Evolutionary conservation across 768 basidiomycete species (phyloP), one percentile per base, ranked within the genome.

Genomic region (Daedaleopsis nitida): DNA sequence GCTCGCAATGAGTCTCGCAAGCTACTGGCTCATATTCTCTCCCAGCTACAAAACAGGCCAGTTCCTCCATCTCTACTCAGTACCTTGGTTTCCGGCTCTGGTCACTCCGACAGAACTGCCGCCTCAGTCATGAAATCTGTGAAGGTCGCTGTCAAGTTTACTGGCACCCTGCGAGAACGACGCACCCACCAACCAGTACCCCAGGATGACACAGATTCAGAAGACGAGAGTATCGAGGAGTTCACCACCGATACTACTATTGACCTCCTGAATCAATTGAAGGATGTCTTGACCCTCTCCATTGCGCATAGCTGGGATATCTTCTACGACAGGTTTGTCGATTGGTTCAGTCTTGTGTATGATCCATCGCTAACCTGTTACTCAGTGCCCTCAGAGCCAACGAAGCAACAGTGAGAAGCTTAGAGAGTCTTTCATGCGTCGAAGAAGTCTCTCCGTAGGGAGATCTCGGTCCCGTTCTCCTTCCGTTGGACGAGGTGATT

Each of bases 231-330:
- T 19, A 74, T 75, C 5, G 67, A 74, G 14, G 67, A 60, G 3
- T 91, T 86, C 69, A 83, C 84, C 3, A 87, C 89, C n/a, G 86
- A 91, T 60, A 70, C 75, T 17, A 88, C 89, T 0, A 83, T 85
- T 61, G 82, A 84, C 47, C 80, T 88, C 21, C 80, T 91, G 80
- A 71, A 77, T 17, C 84, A 86, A 69, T 75, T 91, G 37, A 81
- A 82, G 69, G 84, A 88, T 64, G 77, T 87, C 5, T 72, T 91
- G 45, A 70, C 80, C 8, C 78, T 87, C 60, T 83, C 86, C 1
- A 73, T 80, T 37, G 73, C 76, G 27, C 83, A 83, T 66, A 82
- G 81, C 21, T 88, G 86, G 86, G 79, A 82, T 62, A 83, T 89
- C 14, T 86, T 90, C 68, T 79, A 85, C 57, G 82, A 86, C 45